Conservation (phyloP, 176 grass and related monocot genomes). For the Oryza meridionalis region DNA sequence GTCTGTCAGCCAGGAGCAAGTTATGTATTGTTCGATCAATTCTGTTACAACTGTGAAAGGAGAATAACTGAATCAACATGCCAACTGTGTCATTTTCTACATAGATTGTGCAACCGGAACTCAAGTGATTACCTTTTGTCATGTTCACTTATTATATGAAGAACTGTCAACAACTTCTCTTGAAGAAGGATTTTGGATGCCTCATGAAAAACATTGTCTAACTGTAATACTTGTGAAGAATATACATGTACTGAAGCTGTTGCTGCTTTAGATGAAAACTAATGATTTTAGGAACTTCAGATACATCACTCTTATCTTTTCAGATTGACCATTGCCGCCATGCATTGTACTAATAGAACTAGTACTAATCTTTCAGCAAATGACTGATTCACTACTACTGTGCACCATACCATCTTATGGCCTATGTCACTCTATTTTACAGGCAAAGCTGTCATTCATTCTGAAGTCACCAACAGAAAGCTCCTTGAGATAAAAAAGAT, state of each 20-base stretch:
- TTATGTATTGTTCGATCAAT: neutral
- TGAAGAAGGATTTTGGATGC: slow-evolving; percentile 3
- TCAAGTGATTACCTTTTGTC: slow-evolving; percentile 10
- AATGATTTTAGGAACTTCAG: neutral
- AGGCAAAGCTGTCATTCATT: slow-evolving; percentile 94
- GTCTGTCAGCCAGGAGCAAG: neutral
- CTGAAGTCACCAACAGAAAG: slow-evolving; percentile 77
- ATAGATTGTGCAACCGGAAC: neutral
- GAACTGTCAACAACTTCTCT: slow-evolving; percentile 4
- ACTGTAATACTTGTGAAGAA: neutral
- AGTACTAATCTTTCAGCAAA: neutral
- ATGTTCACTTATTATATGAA: neutral
- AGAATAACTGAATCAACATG: neutral
- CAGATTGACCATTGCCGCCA: slow-evolving; percentile 1
- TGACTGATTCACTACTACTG: neutral
- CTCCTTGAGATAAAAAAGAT: slow-evolving; percentile 78
- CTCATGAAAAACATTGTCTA: slow-evolving; percentile 16
- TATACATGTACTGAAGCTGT: neutral
- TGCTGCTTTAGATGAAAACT: neutral
- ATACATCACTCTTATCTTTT: neutral
- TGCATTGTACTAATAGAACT: neutral
- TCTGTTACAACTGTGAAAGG: neutral
- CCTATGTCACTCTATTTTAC: slow-evolving; percentile 30
- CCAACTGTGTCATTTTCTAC: neutral
- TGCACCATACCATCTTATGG: neutral